A percentile compares a stretch with the other conserved stretches of the same genome.
phyloP scores from a whole-genome alignment of 2,329 filamentous ascomycete genomes.

The Neopestalotiopsis clavispora region DNA sequence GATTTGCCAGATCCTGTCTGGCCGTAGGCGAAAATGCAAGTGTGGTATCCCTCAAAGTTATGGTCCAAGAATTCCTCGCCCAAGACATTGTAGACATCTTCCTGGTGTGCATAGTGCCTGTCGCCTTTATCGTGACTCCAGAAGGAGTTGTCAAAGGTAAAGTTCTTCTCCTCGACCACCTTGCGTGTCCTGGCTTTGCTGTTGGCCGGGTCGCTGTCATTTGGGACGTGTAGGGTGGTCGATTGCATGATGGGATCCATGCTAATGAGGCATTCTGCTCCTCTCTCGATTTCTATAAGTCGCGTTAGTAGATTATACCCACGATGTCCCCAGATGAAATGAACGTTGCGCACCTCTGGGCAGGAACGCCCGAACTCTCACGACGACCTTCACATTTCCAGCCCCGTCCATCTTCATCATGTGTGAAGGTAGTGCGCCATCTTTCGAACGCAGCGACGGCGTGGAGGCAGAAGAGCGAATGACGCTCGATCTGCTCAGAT shows the following conservation, averaged over 20 bases:
- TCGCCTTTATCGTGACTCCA: conserved; percentile 88
- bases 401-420: conserved; percentile 63
- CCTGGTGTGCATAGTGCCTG: conserved; percentile 87
- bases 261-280: conserved; percentile 82
- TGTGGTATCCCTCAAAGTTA: conserved; percentile 99
- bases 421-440: conserved; percentile 65
- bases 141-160: conserved; percentile 97
- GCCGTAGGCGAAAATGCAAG: conserved; percentile 97
- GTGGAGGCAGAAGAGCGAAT: conserved; percentile 74
- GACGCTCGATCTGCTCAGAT: conserved; percentile 23
- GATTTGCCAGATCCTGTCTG: conserved; percentile 98
- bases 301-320: conserved; percentile 19
- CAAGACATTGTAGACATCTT: conserved; percentile 90
- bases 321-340: neutral
- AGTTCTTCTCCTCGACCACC: conserved; percentile 83
- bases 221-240: conserved; percentile 79
- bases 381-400: conserved; percentile 83
- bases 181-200: conserved; percentile 70
- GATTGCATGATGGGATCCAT: conserved; percentile 90
- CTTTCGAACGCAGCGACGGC: conserved; percentile 75
- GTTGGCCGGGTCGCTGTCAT: conserved; percentile 58
- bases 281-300: conserved; percentile 74
- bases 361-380: conserved; percentile 79
- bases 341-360: conserved; percentile 65
- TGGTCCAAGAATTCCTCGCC: conserved; percentile 98